Conservation (phyloP, 306 rosid species). For the Phaseolus lunatus region DNA sequence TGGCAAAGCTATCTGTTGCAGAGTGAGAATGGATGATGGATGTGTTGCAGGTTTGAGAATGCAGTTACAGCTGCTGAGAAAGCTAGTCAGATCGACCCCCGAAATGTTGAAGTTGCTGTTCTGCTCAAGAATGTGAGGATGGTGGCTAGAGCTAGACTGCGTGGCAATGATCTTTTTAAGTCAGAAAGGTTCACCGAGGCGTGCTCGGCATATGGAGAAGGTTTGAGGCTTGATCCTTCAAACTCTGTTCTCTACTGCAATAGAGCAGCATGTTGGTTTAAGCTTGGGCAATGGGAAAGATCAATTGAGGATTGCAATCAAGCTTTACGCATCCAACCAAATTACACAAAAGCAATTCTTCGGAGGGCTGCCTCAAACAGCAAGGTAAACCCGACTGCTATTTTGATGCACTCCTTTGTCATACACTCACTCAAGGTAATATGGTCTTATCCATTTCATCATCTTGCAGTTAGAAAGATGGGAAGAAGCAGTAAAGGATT, state of each 20-base stretch:
- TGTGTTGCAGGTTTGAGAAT: conserved; percentile 89
- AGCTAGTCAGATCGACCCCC: conserved; percentile 70
- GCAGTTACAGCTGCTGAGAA: conserved; percentile 82
- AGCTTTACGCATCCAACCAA: conserved; percentile 71
- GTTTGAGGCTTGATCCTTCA: conserved; percentile 72
- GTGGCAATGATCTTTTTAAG: conserved; percentile 86
- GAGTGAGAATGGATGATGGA: conserved; percentile 69
- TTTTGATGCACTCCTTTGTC: background rate
- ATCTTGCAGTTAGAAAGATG: conserved; percentile 72
- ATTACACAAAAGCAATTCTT: conserved; percentile 82
- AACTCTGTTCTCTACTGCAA: conserved; percentile 85
- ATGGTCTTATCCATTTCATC: conserved; percentile 35
- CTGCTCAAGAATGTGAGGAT: conserved; percentile 67
- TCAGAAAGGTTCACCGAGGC: conserved; percentile 86
- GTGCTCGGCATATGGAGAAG: conserved; percentile 79
- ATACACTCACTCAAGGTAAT: background rate
- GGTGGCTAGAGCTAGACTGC: conserved; percentile 77
- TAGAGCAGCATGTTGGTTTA: conserved; percentile 89
- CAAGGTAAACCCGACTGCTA: conserved; percentile 56
- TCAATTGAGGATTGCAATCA: conserved; percentile 86
- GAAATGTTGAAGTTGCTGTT: conserved; percentile 69
- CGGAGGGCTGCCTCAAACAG: conserved; percentile 80
- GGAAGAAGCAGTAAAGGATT: conserved; percentile 76
- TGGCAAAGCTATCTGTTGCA: conserved; percentile 50
- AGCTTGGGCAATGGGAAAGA: conserved; percentile 82